A percentile compares a stretch with the other conserved stretches of the same genome.
Conservation (phyloP, 352 stramenopile species). For the Phytophthora pseudosyringae region DNA sequence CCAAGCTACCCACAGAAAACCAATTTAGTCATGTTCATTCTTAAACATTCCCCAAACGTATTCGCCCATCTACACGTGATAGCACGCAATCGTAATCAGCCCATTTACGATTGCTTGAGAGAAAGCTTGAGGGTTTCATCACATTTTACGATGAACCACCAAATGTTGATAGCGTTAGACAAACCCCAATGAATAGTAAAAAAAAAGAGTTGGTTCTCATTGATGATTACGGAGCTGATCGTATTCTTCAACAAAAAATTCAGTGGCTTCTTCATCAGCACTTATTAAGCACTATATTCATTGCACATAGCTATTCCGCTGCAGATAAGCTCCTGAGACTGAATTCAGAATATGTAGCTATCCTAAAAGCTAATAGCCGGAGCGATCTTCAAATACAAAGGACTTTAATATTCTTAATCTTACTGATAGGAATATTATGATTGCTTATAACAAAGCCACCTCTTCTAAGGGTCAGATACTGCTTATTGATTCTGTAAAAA, state of each 20-base stretch:
- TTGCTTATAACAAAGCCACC: too few relatives aligned
- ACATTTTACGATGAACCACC: conserved; percentile 7
- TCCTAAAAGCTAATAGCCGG: too few relatives aligned
- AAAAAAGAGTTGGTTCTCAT: conserved; percentile 25
- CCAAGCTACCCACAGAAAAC: conserved; percentile 5
- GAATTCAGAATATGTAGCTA: too few relatives aligned
- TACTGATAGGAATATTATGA: too few relatives aligned
- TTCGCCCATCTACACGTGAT: conserved; percentile 8
- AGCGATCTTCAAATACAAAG: too few relatives aligned
- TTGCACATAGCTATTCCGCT: conserved; percentile 6
- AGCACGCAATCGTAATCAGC: conserved; percentile 11
- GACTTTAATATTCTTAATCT: too few relatives aligned
- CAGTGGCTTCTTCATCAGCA: not conserved
- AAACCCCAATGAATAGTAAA: not conserved
- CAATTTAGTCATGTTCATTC: conserved; percentile 6
- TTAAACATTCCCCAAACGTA: conserved; percentile 9
- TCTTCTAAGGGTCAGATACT: too few relatives aligned
- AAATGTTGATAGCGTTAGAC: not conserved
- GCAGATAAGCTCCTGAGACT: not conserved
- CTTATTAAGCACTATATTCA: conserved; percentile 1
- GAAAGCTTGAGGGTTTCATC: conserved; percentile 11
- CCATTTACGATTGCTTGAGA: conserved; percentile 1
- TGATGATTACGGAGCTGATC: conserved; percentile 25
- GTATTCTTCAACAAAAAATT: conserved; percentile 10
- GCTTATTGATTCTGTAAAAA: too few relatives aligned